Conservation (phyloP, 139 green algal species). For the Haematococcus sp. region DNA sequence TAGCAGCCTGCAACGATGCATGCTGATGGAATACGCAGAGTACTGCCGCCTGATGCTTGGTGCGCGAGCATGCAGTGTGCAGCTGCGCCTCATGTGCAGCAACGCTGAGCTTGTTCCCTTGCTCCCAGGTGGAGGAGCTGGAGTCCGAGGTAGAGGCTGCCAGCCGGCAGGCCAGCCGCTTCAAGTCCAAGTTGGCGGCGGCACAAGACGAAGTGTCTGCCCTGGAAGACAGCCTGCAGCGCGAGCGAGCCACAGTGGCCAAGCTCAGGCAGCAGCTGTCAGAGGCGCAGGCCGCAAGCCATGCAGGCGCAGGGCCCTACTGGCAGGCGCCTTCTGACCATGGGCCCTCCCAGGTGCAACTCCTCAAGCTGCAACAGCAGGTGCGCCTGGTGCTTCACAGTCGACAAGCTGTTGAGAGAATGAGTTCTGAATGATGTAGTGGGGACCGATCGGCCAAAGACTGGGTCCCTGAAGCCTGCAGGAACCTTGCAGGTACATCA, state of each 20-base stretch:
- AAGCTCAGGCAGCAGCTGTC: slow-evolving; percentile 26
- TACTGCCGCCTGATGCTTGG: too few relatives aligned
- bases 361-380: slow-evolving; percentile 19
- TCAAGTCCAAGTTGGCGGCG: slow-evolving; percentile 21
- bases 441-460: not conserved
- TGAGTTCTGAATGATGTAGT: not conserved
- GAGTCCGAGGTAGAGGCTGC: slow-evolving; percentile 21
- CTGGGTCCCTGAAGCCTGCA: not conserved
- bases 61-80: too few relatives aligned
- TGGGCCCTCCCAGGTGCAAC: not conserved
- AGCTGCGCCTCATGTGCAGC: not conserved
- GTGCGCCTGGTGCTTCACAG: not conserved
- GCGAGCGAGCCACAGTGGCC: slow-evolving; percentile 1
- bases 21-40: too few relatives aligned
- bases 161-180: slow-evolving; percentile 10
- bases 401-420: not conserved
- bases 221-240: slow-evolving; percentile 29
- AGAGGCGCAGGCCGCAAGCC: not conserved
- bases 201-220: slow-evolving; percentile 24
- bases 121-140: slow-evolving; percentile 22
- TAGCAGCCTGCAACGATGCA: too few relatives aligned
- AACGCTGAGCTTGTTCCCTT: not conserved
- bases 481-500: not conserved
- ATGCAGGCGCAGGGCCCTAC: not conserved
- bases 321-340: not conserved